A percentile compares a stretch with the other conserved stretches of the same genome.
These are phyloP conservation scores for Wickerhamia fluorescens DNA, from an alignment of 805 yeast species.

Conservation along the genomic window DNA sequence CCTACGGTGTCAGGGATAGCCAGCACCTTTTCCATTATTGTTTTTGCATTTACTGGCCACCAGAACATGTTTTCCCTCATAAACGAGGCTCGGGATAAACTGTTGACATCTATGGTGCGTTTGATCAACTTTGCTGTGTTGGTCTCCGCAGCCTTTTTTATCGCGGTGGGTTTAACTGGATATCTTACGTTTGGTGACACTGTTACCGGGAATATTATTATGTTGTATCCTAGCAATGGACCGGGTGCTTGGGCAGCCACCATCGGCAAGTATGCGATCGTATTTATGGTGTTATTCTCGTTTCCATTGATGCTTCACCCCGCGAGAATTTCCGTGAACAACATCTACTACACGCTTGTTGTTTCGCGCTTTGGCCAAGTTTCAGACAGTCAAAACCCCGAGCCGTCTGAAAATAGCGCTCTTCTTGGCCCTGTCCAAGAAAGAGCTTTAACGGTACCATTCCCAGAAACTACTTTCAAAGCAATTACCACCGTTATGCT, in stretches of 20 bases:
- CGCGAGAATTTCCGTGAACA: constrained; percentile 73
- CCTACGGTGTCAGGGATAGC: constrained; percentile 46
- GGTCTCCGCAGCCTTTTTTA: constrained; percentile 54
- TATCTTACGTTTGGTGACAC: constrained; percentile 81
- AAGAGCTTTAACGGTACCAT: constrained; percentile 15
- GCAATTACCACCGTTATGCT: constrained; percentile 31
- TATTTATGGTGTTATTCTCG: constrained; percentile 71
- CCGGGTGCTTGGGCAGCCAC: constrained; percentile 53
- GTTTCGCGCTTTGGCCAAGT: too few species aligned
- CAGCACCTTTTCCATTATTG: constrained; percentile 76
- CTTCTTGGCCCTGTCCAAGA: constrained; percentile 4
- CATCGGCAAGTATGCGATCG: constrained; percentile 75
- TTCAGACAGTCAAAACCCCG: constrained; percentile 29
- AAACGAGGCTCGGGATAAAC: constrained; percentile 63
- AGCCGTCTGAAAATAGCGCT: constrained; percentile 7
- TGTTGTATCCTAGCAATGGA: constrained; percentile 52
- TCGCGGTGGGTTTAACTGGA: constrained; percentile 73
- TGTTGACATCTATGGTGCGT: constrained; percentile 37
- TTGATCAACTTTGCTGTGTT: constrained; percentile 51
- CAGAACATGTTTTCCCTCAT: constrained; percentile 89
- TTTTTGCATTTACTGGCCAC: constrained; percentile 93
- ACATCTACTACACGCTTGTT: constrained; percentile 40
- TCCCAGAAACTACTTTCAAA: constrained; percentile 18
- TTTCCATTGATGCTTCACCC: constrained; percentile 91
- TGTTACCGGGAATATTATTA: constrained; percentile 73